Percentiles rank a stretch among this genome's conserved stretches.
phyloP scores from a whole-genome alignment of 352 stramenopile species.

The Globisporangium carolinianum region DNA sequence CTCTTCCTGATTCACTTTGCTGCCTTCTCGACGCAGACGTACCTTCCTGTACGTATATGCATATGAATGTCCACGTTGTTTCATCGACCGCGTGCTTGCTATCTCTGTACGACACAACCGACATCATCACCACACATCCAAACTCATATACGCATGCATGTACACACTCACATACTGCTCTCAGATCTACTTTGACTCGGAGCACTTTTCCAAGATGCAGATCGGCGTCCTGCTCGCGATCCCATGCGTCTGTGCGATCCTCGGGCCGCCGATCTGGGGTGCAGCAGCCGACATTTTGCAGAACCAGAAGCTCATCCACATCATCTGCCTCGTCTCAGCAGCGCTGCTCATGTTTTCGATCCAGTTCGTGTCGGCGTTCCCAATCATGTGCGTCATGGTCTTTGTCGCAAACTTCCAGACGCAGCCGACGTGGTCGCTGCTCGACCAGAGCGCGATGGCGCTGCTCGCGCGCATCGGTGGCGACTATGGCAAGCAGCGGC shows the following conservation, averaged over 20 bases:
- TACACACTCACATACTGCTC: not conserved
- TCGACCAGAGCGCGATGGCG: slow-evolving; percentile 61
- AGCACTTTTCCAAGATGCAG: slow-evolving; percentile 66
- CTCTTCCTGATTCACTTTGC: slow-evolving; percentile 64
- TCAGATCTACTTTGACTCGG: slow-evolving; percentile 46
- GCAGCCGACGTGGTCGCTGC: slow-evolving; percentile 52
- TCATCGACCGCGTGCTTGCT: not conserved
- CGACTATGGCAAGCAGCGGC: slow-evolving; percentile 72
- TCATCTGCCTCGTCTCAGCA: slow-evolving; percentile 50
- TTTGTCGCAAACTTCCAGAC: slow-evolving; percentile 73
- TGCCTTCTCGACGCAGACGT: slow-evolving; percentile 64
- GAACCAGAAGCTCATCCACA: slow-evolving; percentile 61
- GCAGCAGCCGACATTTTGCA: slow-evolving; percentile 48
- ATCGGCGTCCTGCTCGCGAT: slow-evolving; percentile 66
- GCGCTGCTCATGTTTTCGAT: slow-evolving; percentile 64
- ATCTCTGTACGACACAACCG: not conserved
- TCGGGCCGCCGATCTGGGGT: slow-evolving; percentile 63
- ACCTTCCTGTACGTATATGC: slow-evolving; percentile 31
- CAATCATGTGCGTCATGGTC: slow-evolving; percentile 64
- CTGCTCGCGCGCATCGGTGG: slow-evolving; percentile 52
- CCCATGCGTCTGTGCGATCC: slow-evolving; percentile 61
- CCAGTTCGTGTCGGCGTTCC: slow-evolving; percentile 55
- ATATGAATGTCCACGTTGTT: no score
- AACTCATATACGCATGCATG: no score
- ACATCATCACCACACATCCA: not conserved